These are phyloP conservation scores for Fusarium scirpi DNA, from an alignment of 2,329 filamentous ascomycete genomes.

Conservation along the genomic window DNA sequence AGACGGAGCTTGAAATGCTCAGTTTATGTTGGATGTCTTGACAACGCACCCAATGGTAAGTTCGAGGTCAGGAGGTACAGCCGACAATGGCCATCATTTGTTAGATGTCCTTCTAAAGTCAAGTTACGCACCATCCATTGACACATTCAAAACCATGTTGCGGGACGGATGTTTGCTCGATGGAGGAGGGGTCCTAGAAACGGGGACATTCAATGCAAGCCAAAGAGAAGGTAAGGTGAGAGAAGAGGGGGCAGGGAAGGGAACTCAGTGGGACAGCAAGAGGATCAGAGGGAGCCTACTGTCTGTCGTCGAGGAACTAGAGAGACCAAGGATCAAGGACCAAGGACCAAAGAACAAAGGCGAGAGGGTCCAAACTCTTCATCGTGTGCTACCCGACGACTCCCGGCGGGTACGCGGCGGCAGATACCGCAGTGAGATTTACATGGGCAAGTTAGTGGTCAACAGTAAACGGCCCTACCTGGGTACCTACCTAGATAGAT, in stretches of 20 bases:
- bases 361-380: slow-evolving; percentile 2
- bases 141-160: not conserved
- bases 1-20: not conserved
- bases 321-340: slow-evolving; percentile 8
- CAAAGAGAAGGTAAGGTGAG: not conserved
- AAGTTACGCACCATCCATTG: not conserved
- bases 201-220: not conserved
- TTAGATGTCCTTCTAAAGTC: not conserved
- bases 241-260: not conserved
- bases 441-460: slow-evolving; percentile 6
- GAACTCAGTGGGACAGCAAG: not conserved
- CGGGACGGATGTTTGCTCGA: not conserved
- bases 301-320: not conserved
- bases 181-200: not conserved
- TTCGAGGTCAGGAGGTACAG: slow-evolving; percentile 11
- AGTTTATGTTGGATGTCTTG: not conserved
- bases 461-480: not conserved
- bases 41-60: slow-evolving; percentile 17
- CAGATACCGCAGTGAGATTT: slow-evolving; percentile 32
- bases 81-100: slow-evolving; percentile 2
- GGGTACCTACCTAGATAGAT: not conserved
- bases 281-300: not conserved
- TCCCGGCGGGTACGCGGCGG: slow-evolving; percentile 30
- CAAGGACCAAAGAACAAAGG: not conserved
- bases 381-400: slow-evolving; percentile 37